These are phyloP conservation scores for Populus hybrid DNA, from an alignment of 441 rosid species.

Conservation along the genomic window DNA sequence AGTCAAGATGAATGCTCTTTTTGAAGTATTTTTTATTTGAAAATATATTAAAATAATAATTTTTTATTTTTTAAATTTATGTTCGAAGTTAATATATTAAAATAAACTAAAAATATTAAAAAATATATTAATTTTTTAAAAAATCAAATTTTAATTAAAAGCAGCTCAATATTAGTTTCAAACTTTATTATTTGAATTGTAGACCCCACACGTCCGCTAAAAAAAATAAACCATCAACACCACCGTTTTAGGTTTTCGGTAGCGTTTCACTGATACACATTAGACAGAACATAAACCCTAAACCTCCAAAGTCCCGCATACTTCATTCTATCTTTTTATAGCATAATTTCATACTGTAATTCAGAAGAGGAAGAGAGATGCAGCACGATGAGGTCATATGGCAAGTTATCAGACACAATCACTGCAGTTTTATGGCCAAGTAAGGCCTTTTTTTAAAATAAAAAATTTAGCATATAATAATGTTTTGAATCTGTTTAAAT, in stretches of 20 bases:
- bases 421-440: constrained; percentile 96
- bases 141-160: too few relatives aligned
- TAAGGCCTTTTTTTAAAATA: constrained; percentile 14
- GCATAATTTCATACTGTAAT: not conserved
- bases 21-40: too few relatives aligned
- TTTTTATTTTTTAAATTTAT: too few relatives aligned
- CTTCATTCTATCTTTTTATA: not conserved
- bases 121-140: too few relatives aligned
- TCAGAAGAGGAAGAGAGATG: constrained; percentile 24
- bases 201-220: too few relatives aligned
- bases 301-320: not conserved
- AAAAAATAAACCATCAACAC: too few relatives aligned
- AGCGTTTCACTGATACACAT: not conserved
- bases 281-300: not conserved
- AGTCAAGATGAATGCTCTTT: too few relatives aligned
- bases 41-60: too few relatives aligned
- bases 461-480: not conserved
- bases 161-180: not conserved
- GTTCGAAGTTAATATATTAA: too few relatives aligned
- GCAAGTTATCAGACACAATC: constrained; percentile 92
- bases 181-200: not conserved
- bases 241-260: not conserved
- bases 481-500: not conserved
- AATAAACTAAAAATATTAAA: too few relatives aligned
- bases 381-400: constrained; percentile 90